Conservation (phyloP, 257 asterid genomes). For the Solanum etuberosum region DNA sequence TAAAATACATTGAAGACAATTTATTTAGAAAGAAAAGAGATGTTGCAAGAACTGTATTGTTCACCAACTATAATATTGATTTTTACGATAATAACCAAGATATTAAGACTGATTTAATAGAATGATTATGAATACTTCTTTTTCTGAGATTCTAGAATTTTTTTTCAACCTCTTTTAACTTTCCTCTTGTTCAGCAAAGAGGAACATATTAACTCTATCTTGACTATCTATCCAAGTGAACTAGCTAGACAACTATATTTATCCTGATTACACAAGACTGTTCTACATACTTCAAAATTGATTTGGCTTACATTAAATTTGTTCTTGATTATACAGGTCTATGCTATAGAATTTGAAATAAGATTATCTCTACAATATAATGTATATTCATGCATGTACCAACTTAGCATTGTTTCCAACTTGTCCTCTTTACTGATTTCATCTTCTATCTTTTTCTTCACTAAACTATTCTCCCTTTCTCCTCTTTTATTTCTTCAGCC, state of each 20-base stretch:
- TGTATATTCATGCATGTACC: not conserved
- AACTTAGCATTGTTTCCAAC: not conserved
- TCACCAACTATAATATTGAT: too few relatives aligned
- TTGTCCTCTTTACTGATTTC: too few relatives aligned
- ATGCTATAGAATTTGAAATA: not conserved
- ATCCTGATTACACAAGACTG: not conserved
- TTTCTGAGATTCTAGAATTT: too few relatives aligned
- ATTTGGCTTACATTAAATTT: not conserved
- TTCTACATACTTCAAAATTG: not conserved
- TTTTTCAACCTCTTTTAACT: not conserved
- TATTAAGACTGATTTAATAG: too few relatives aligned
- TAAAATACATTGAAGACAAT: too few relatives aligned
- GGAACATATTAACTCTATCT: too few relatives aligned
- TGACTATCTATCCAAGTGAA: not conserved
- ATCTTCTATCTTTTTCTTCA: not conserved
- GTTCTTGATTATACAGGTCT: not conserved
- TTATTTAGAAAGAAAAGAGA: too few relatives aligned
- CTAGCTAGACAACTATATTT: not conserved
- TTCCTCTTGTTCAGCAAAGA: not conserved
- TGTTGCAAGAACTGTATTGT: too few relatives aligned
- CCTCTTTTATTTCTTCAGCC: constrained; percentile 4
- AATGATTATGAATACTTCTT: too few relatives aligned
- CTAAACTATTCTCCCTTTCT: not conserved
- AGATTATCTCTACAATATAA: not conserved
- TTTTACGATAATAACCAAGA: too few relatives aligned